phyloP scores from a whole-genome alignment of 1,284 basidiomycete genomes.

The Irpex lacteus region DNA sequence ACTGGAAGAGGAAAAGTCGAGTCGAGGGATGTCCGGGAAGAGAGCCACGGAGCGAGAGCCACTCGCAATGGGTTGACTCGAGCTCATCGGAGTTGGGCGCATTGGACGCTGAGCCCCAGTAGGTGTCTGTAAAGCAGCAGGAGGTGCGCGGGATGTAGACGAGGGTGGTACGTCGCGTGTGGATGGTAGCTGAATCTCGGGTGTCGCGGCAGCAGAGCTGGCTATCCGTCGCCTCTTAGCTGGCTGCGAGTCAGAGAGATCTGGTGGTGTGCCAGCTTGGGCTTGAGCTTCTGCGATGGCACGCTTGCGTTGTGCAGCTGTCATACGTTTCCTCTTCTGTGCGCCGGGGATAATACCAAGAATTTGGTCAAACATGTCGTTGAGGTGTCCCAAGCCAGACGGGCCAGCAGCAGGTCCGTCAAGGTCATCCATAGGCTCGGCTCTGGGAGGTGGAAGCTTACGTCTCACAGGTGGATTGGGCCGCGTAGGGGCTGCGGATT shows the following conservation, averaged over 20 bases:
- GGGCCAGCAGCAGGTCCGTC: background rate
- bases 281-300: background rate
- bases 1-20: background rate
- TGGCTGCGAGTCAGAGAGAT: background rate
- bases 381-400: background rate
- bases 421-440: background rate
- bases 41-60: background rate
- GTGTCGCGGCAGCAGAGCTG: background rate
- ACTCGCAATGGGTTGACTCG: background rate
- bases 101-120: background rate
- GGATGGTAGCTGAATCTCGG: background rate
- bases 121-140: background rate
- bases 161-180: background rate
- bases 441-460: background rate
- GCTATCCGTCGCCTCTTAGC: conserved; percentile 1
- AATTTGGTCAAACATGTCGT: conserved; percentile 13
- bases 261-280: background rate
- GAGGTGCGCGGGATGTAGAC: background rate
- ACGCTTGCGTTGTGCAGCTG: background rate
- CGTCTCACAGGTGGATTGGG: background rate
- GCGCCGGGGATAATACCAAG: conserved; percentile 10
- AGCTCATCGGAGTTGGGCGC: background rate
- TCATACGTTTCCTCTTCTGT: background rate
- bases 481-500: background rate
- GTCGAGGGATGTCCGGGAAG: conserved; percentile 2